Evolutionary conservation across 2,329 filamentous ascomycete species (phyloP).

Genomic region (Metarhizium sp.): DNA sequence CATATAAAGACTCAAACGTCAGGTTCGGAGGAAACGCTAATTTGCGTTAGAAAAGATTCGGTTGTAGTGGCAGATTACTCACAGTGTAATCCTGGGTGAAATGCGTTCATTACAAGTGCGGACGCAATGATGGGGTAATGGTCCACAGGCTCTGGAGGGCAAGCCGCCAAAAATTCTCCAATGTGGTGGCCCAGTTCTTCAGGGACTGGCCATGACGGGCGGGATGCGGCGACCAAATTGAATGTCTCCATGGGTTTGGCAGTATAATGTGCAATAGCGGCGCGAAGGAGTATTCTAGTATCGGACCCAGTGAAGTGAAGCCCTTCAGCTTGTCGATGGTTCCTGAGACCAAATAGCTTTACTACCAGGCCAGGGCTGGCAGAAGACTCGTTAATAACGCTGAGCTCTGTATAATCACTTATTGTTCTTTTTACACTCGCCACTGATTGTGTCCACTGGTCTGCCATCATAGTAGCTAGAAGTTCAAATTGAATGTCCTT

Average conservation of each 20-base stretch:
- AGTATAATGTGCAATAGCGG: background rate
- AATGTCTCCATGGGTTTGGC: background rate
- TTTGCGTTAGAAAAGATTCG: background rate
- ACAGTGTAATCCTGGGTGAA: background rate
- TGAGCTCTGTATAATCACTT: background rate
- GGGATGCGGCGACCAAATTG: background rate
- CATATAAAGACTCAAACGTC: background rate
- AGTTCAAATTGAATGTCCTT: background rate
- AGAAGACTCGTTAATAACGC: background rate
- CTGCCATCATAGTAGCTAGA: background rate
- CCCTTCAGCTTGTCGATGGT: background rate
- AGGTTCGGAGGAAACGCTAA: background rate
- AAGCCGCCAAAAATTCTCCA: background rate
- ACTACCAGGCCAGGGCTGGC: too few species aligned
- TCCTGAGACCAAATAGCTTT: background rate
- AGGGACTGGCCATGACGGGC: background rate
- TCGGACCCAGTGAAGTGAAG: background rate
- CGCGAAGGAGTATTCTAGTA: background rate
- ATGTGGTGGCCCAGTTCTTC: background rate
- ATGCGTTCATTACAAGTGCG: background rate
- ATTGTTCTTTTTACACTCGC: background rate
- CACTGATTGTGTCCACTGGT: background rate
- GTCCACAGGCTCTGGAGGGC: background rate
- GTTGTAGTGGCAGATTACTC: background rate
- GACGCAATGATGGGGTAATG: background rate